Evolutionary conservation across 2,329 filamentous ascomycete genomes (phyloP).

Genomic region (Leptographium wingfieldii): DNA sequence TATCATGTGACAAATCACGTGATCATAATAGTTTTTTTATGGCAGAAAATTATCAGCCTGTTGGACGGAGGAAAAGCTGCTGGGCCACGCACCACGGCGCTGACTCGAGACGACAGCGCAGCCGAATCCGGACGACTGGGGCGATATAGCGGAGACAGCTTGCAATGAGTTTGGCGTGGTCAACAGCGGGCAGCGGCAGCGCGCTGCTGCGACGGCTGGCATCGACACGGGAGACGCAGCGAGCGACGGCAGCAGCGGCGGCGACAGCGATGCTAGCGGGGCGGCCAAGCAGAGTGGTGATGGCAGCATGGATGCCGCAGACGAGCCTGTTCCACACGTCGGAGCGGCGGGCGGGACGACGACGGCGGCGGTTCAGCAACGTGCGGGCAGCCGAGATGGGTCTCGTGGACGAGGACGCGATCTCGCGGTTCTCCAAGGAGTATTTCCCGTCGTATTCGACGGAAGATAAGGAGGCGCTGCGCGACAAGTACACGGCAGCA

Average conservation of each 20-base stretch:
- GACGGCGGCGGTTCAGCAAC: constrained; percentile 38
- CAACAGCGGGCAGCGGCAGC: constrained; percentile 4
- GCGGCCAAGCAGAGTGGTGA: neutral
- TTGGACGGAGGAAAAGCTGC: constrained; percentile 1
- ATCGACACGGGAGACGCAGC: neutral
- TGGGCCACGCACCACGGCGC: neutral
- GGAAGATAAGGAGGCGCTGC: constrained; percentile 50
- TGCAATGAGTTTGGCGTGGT: constrained; percentile 11
- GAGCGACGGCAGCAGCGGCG: neutral
- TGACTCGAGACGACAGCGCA: neutral
- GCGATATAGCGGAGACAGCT: neutral
- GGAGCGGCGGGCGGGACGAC: constrained; percentile 30
- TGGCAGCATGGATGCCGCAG: constrained; percentile 11
- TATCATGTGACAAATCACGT: neutral
- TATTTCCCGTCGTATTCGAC: constrained; percentile 52
- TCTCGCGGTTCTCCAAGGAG: constrained; percentile 32
- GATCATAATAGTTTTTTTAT: constrained; percentile 1
- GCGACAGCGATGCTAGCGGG: neutral
- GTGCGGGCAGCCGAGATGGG: constrained; percentile 40
- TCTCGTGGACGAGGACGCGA: constrained; percentile 28
- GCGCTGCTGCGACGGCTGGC: constrained; percentile 10
- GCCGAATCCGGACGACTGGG: neutral
- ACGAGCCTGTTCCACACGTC: constrained; percentile 36
- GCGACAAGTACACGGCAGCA: constrained; percentile 60
- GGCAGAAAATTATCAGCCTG: constrained; percentile 7